Percentiles rank a stretch among this genome's conserved stretches.
These are phyloP conservation scores for Barnettozyma vustinii DNA, from an alignment of 805 yeast genomes.

Conservation along the genomic window DNA sequence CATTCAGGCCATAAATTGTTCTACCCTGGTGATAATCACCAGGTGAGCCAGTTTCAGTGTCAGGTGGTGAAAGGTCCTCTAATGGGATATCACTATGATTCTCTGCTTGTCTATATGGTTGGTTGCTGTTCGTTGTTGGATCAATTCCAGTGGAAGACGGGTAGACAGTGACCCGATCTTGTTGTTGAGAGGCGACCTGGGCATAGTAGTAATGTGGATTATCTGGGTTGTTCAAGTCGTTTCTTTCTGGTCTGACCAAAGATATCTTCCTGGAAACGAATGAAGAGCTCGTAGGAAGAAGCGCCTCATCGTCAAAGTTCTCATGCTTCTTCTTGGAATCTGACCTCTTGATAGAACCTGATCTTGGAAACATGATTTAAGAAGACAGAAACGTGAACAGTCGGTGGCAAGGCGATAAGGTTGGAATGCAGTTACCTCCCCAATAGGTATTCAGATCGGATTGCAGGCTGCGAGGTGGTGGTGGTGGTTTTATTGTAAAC, in stretches of 20 bases:
- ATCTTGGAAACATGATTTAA: slow-evolving; percentile 20
- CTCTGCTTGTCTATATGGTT: slow-evolving; percentile 14
- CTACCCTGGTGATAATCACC: slow-evolving; percentile 34
- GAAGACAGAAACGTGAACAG: not conserved
- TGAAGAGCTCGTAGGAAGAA: slow-evolving; percentile 19
- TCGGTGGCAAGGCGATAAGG: not conserved
- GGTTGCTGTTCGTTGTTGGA: slow-evolving; percentile 32
- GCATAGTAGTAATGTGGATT: slow-evolving; percentile 78
- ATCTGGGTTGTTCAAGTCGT: slow-evolving; percentile 51
- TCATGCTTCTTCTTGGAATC: slow-evolving; percentile 19
- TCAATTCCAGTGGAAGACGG: slow-evolving; percentile 73
- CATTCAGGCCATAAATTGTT: slow-evolving; percentile 56
- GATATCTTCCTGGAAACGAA: slow-evolving; percentile 49
- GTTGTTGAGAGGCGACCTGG: slow-evolving; percentile 63
- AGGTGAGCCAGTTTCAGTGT: not conserved
- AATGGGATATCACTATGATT: slow-evolving; percentile 17
- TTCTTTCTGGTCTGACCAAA: slow-evolving; percentile 81
- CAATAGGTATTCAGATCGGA: not conserved
- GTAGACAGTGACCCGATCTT: slow-evolving; percentile 53
- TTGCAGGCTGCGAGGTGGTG: not conserved
- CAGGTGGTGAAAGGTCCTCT: slow-evolving; percentile 15
- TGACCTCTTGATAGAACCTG: slow-evolving; percentile 20
- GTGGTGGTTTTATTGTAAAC: not conserved
- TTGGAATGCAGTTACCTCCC: not conserved
- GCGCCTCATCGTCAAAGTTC: slow-evolving; percentile 30